phyloP scores from a whole-genome alignment of 1,284 basidiomycete species.

The Taiwanofungus camphoratus region DNA sequence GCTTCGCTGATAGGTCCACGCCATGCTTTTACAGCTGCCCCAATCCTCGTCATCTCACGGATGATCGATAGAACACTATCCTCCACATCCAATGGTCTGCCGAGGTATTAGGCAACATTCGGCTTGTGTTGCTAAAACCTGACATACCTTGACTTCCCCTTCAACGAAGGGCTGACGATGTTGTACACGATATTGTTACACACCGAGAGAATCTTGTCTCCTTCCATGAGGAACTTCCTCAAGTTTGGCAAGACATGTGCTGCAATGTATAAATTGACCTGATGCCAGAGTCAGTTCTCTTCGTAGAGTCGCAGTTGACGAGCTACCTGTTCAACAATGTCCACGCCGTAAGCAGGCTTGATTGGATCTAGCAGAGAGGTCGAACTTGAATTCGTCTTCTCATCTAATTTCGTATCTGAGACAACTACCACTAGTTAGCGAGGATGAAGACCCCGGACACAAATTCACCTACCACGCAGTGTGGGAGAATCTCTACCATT shows the following conservation, averaged over 20 bases:
- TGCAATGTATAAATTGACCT: constrained; percentile 78
- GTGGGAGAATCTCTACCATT: constrained; percentile 70
- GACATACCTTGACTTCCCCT: constrained; percentile 60
- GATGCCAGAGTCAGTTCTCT: constrained; percentile 6
- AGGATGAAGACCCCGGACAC: background rate
- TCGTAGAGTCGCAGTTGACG: no score
- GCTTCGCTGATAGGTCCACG: constrained; percentile 74
- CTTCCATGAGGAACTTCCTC: constrained; percentile 78
- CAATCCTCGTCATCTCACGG: constrained; percentile 74
- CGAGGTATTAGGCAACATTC: constrained; percentile 1
- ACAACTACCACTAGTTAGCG: constrained; percentile 11
- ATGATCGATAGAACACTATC: constrained; percentile 64
- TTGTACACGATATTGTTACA: constrained; percentile 87
- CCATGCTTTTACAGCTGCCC: constrained; percentile 84
- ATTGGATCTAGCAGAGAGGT: constrained; percentile 38
- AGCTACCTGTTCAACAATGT: constrained; percentile 49
- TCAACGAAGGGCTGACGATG: constrained; percentile 77
- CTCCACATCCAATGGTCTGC: constrained; percentile 68
- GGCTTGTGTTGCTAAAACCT: constrained; percentile 8
- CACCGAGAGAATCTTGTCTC: constrained; percentile 74
- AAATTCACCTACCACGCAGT: constrained; percentile 35
- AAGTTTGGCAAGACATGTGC: constrained; percentile 69
- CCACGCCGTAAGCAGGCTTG: constrained; percentile 37
- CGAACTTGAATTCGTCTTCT: constrained; percentile 46
- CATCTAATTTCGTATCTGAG: constrained; percentile 44